Percentiles rank a stretch among this genome's conserved stretches.
phyloP scores from a whole-genome alignment of 2,329 filamentous ascomycete genomes.

The Pyrenophora seminiperda region DNA sequence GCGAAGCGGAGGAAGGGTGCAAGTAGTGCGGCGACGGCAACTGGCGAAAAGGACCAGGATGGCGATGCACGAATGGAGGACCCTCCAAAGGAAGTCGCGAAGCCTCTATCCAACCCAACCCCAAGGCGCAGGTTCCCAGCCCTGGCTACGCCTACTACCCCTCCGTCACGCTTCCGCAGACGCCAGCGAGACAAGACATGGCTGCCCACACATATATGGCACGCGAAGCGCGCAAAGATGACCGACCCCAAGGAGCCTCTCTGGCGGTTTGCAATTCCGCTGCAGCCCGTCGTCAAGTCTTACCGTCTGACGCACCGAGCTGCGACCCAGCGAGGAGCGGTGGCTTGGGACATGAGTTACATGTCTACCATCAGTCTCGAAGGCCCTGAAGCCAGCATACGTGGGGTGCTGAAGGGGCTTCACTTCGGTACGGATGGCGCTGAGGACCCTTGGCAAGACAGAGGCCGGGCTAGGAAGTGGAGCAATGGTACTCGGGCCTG shows the following conservation, averaged over 20 bases:
- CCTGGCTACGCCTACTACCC: conserved; percentile 67
- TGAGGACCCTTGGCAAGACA: conserved; percentile 60
- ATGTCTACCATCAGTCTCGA: conserved; percentile 83
- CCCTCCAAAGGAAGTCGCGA: conserved; percentile 17
- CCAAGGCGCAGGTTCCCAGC: conserved; percentile 73
- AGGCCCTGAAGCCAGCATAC: conserved; percentile 67
- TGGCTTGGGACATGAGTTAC: conserved; percentile 95
- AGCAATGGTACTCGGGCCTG: conserved; percentile 63
- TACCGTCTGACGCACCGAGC: conserved; percentile 87
- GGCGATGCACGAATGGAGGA: conserved; percentile 10
- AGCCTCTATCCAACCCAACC: conserved; percentile 36
- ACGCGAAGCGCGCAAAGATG: conserved; percentile 91
- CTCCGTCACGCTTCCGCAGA: conserved; percentile 76
- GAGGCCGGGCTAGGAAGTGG: conserved; percentile 71
- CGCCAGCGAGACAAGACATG: conserved; percentile 88
- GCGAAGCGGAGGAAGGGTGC: conserved; percentile 51
- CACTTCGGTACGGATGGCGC: conserved; percentile 58
- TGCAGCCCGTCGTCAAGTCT: conserved; percentile 86
- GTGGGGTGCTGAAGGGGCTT: conserved; percentile 68
- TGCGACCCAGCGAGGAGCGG: conserved; percentile 72
- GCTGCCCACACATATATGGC: conserved; percentile 93
- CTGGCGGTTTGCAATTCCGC: conserved; percentile 88
- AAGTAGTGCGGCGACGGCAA: conserved; percentile 28
- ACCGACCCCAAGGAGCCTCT: conserved; percentile 75
- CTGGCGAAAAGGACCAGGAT: conserved; percentile 25